A percentile compares a stretch with the other conserved stretches of the same genome.
These are phyloP conservation scores for Phtheirospermum japonicum DNA, from an alignment of 257 asterid species.

Conservation along the genomic window DNA sequence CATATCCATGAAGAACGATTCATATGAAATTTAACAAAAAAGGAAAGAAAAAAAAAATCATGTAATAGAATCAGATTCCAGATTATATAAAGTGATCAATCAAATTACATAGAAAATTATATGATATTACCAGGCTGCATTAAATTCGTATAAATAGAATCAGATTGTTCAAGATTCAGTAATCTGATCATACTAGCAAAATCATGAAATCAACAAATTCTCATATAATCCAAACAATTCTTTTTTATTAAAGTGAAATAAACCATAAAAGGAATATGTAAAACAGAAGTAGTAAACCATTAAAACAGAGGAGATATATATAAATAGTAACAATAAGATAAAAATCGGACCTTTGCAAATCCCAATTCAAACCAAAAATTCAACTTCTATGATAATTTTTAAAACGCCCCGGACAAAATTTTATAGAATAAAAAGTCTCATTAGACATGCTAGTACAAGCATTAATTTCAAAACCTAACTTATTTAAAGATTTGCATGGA, in stretches of 20 bases:
- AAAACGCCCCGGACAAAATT: not conserved
- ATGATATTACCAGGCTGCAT: no score
- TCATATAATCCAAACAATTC: no score
- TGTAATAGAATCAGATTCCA: not conserved
- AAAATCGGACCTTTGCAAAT: not conserved
- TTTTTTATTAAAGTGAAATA: no score
- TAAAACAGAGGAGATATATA: no score
- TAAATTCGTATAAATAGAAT: no score
- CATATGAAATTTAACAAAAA: no score
- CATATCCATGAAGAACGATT: not conserved
- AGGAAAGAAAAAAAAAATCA: not conserved
- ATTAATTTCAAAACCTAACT: not conserved
- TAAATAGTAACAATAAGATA: not conserved
- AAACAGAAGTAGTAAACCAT: no score
- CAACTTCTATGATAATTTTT: not conserved
- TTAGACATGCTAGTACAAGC: not conserved
- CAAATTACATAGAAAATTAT: not conserved
- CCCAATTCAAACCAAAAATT: not conserved
- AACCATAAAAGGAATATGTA: no score
- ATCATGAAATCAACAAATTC: not conserved
- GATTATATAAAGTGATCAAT: not conserved
- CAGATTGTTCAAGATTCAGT: not conserved
- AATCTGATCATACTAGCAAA: not conserved
- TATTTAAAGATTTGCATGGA: not conserved
- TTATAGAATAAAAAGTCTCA: not conserved